Evolutionary conservation across 1,284 basidiomycete genomes (phyloP).

Genomic region (Ganoderma leucocontextum): DNA sequence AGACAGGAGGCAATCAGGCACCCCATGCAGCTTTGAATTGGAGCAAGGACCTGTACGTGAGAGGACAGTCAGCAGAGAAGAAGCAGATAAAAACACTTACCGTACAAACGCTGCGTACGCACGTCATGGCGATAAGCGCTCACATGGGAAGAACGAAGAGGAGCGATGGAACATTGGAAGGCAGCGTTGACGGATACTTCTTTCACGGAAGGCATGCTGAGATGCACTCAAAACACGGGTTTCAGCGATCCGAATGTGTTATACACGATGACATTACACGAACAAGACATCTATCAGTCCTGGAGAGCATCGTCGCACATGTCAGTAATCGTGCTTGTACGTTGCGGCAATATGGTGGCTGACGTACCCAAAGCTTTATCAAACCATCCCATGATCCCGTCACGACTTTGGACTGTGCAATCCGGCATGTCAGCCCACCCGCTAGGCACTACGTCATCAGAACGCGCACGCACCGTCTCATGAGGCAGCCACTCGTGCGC

Average conservation of each 20-base stretch:
- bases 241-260: neutral
- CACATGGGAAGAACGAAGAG: neutral
- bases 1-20: neutral
- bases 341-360: constrained; percentile 5
- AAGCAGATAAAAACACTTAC: neutral
- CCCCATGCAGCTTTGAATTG: neutral
- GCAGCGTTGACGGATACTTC: neutral
- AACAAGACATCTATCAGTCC: constrained; percentile 28
- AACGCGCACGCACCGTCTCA: constrained; percentile 79
- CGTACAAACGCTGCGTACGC: neutral
- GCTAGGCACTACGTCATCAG: constrained; percentile 4
- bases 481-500: constrained; percentile 98
- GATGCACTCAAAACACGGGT: neutral
- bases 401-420: constrained; percentile 85
- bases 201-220: neutral
- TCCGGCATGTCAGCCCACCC: constrained; percentile 25
- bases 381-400: constrained; percentile 98
- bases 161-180: neutral
- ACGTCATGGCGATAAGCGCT: neutral
- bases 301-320: constrained; percentile 9
- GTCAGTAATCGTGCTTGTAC: constrained; percentile 14
- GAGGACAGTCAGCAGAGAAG: neutral
- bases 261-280: neutral
- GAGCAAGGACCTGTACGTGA: neutral
- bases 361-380: constrained; percentile 90